Base-by-base conservation (phyloP, 495 filamentous ascomycete genomes). In the Venustampulla echinocandica region DNA sequence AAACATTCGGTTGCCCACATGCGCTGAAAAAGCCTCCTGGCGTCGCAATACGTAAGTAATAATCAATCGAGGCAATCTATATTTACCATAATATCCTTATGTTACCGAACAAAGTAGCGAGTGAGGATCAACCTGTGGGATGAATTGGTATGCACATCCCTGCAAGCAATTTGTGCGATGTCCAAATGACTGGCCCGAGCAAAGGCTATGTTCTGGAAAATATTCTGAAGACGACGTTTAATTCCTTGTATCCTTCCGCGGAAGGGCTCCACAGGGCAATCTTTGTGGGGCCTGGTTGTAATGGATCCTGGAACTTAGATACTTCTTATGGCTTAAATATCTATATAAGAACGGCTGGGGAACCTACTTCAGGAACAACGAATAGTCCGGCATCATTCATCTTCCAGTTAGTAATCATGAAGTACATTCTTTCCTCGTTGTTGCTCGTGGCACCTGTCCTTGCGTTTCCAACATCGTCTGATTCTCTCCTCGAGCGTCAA, bases 331-430 rank as follows among this genome's bases (percentile, higher is more conserved):
- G n/a, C 34, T 15, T 10, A 10, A 17, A 15, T 18, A 11, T 10
- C 6, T 37, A 40, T 40, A 40, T 40, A 40, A 40, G 20, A 21
- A 17, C 18, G 17, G 17, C 3, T 21, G 4, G 37, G 37, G 4
- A 40, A 3, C 18, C 7, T 6, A 20, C 55, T 65, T 9, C 64
- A 62, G 35, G 43, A 57, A 38, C 22, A 33, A 4, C 36, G 15
- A 49, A 10, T 24, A 7, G 15, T 2, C 22, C 18, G 14, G 17
- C 22, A 21, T 18, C 33, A 13, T 14, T 30, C 15, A n/a, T n/a
- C n/a, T n/a, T 49, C 36, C 19, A 27, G 20, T 27, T 23, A 5
- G 7, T n/a, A 5, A 50, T 64, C 13, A 54, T 57, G 32, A 41
- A 40, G n/a, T 48, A 58, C 17, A 56, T 61, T 39, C 27, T 57